These are phyloP conservation scores for Diaporthe citrichinensis DNA, from an alignment of 2,329 filamentous ascomycete species.

Conservation along the genomic window DNA sequence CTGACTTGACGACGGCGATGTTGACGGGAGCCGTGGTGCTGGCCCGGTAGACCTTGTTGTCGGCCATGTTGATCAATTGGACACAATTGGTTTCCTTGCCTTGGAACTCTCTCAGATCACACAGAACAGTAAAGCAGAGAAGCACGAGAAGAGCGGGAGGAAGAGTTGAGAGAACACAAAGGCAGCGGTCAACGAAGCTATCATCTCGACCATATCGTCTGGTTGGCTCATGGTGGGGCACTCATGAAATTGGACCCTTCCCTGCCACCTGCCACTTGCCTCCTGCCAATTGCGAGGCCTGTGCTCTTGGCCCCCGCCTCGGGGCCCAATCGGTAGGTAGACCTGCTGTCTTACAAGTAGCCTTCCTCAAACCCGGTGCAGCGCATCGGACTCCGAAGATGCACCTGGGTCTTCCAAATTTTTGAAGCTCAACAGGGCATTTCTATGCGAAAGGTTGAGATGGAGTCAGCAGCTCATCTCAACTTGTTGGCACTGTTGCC, in stretches of 20 bases:
- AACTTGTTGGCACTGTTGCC: neutral
- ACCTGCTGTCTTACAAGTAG: neutral
- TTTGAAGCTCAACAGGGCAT: neutral
- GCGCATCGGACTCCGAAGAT: no score
- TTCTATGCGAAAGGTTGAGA: neutral
- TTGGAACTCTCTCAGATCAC: neutral
- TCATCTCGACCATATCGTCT: neutral
- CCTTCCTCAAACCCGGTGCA: neutral
- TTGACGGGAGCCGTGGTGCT: conserved; percentile 98
- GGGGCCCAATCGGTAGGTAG: neutral
- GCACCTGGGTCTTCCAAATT: no score
- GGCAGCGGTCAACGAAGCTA: conserved; percentile 4
- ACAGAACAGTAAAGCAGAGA: neutral
- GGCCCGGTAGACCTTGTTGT: conserved; percentile 81
- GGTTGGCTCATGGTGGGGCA: conserved; percentile 30
- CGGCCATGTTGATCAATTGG: conserved; percentile 56
- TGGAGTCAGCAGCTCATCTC: neutral
- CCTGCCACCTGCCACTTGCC: conserved; percentile 4
- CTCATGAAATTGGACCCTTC: conserved; percentile 35
- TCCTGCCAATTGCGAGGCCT: neutral
- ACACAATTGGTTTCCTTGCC: neutral
- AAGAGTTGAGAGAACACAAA: neutral
- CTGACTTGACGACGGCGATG: conserved; percentile 96
- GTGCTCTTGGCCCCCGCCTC: neutral
- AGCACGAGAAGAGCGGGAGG: neutral